A percentile compares a stretch with the other conserved stretches of the same genome.
Evolutionary conservation across 2,329 filamentous ascomycete genomes (phyloP).

Genomic region (Falciphora oryzae): DNA sequence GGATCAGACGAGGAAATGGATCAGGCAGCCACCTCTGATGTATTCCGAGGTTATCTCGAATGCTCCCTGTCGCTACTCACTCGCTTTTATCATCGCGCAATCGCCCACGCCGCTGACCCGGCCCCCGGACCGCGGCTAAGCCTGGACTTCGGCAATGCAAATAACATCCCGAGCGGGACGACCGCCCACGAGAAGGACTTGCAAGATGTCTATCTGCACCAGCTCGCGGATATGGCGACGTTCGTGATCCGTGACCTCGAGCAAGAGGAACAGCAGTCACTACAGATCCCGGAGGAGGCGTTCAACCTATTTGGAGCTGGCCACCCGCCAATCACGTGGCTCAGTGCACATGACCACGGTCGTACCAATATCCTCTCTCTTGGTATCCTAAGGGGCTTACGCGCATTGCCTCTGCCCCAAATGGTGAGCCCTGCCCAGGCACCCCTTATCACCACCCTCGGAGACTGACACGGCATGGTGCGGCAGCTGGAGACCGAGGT

Average conservation of each 20-base stretch:
- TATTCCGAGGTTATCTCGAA: constrained; percentile 29
- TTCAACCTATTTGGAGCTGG: constrained; percentile 21
- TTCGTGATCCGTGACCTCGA: constrained; percentile 23
- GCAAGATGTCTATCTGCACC: constrained; percentile 18
- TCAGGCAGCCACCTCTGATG: background rate
- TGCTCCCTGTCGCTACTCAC: constrained; percentile 31
- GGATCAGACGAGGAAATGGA: background rate
- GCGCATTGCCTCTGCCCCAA: constrained; percentile 20
- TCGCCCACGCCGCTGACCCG: constrained; percentile 11
- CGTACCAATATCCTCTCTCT: constrained; percentile 18
- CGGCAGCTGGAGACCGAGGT: background rate
- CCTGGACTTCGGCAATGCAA: background rate
- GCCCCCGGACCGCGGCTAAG: background rate
- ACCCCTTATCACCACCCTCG: background rate
- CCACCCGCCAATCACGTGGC: constrained; percentile 11
- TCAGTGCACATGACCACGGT: constrained; percentile 15
- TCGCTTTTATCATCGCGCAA: constrained; percentile 36
- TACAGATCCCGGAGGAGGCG: constrained; percentile 19
- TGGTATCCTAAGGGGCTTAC: constrained; percentile 25
- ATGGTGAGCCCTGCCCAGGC: constrained; percentile 18
- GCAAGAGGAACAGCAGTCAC: constrained; percentile 21
- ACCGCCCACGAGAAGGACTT: background rate
- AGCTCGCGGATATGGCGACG: constrained; percentile 23
- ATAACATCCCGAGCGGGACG: no score
- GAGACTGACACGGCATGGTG: background rate